Evolutionary conservation across 2,329 filamentous ascomycete genomes (phyloP), one percentile per base, ranked within the genome.

Genomic region (Fusarium dlaminii): DNA sequence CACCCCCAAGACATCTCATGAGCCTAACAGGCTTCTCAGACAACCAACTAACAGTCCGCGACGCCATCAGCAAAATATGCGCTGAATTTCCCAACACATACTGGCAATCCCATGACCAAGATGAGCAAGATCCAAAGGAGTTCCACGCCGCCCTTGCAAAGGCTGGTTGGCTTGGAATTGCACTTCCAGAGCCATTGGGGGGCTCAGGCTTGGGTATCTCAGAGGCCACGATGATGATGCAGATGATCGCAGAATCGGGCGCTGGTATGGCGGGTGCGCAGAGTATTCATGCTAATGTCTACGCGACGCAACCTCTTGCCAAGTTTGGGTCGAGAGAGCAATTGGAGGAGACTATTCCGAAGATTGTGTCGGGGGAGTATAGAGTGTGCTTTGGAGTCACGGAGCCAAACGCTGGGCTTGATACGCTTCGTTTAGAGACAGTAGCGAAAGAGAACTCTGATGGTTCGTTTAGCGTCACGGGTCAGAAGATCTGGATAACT

Each of bases 401-500:
- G n/a, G 94, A 96, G 80, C 93, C 93, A 0, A 92, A 95, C 72
- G 91, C 93, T 1, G 94, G 94, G 0, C 88, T 97, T 3, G 92
- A 97, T 67, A 97, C 94, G 0, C 84, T 95, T 17, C 89, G 91
- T 46, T 84, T 97, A 8, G 87, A 86, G 43, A 96, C 93, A 0
- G 82, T 84, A 11, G 94, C 94, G 1, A 87, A 81, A 36, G 88
- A 87, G 73, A 77, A 81, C 42, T 63, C 70, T 7, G 88, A 90
- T 27, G 89, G 88, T 20, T 87, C 85, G 8, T 97, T 95, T 79
- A 85, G 83, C 3, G 87, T 97, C 17, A 89, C 89, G 0, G 94
- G 94, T 0, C 93, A 96, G 80, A 97, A 97, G 83, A 95, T 96
- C 62, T 97, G 94, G 94, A 97, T 96, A 62, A 94, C 93, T 0